These are phyloP conservation scores for Panicum hallii DNA, from an alignment of 202 grass and related monocot genomes.

Conservation along the genomic window DNA sequence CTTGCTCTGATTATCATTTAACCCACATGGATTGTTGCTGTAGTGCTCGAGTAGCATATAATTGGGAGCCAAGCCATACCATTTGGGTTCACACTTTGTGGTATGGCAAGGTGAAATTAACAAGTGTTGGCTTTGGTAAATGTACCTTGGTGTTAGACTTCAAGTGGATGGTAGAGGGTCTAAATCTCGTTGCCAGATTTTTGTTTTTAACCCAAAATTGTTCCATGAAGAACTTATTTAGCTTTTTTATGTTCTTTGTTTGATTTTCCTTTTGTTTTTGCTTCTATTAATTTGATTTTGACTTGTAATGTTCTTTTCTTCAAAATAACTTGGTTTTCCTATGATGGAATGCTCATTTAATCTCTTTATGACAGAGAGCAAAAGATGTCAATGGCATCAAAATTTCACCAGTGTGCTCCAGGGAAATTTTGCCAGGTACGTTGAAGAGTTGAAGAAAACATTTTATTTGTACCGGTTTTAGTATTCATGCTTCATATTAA, in stretches of 20 bases:
- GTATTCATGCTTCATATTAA: constrained; percentile 42
- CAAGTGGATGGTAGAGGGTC: background rate
- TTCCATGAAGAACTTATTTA: background rate
- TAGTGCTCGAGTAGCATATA: background rate
- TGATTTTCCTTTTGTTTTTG: constrained; percentile 2
- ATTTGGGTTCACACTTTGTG: background rate
- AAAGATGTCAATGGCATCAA: constrained; percentile 55
- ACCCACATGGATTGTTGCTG: background rate
- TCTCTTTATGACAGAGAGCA: constrained; percentile 44
- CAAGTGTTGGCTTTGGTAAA: constrained; percentile 11
- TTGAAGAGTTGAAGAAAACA: background rate
- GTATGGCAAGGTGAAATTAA: background rate
- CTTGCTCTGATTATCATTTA: background rate
- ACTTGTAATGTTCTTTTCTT: constrained; percentile 3
- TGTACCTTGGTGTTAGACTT: background rate
- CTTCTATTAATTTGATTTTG: constrained; percentile 14
- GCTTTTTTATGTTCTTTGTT: constrained; percentile 2
- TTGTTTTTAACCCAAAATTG: constrained; percentile 16
- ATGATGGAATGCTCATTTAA: constrained; percentile 31
- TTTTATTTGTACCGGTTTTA: constrained; percentile 40
- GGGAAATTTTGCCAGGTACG: constrained; percentile 44
- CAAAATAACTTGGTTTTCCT: constrained; percentile 22
- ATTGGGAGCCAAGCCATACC: background rate
- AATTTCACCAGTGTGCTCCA: constrained; percentile 46
- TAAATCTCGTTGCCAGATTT: background rate